These are phyloP conservation scores for Colletotrichum karsti DNA, from an alignment of 2,329 filamentous ascomycete species.

Conservation along the genomic window DNA sequence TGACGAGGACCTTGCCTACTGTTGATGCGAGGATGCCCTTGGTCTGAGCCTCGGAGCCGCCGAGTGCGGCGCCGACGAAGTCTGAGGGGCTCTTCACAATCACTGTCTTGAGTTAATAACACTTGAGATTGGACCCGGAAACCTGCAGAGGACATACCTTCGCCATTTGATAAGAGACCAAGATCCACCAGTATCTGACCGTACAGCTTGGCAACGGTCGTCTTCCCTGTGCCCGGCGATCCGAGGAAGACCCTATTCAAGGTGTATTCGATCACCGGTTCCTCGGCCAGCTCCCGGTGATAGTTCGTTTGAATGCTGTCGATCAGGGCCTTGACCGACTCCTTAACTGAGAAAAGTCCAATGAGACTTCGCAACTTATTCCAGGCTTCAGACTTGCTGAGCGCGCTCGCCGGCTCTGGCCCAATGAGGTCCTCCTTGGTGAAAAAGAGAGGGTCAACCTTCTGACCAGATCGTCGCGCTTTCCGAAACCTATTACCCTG, in stretches of 20 bases:
- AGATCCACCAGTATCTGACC: conserved; percentile 73
- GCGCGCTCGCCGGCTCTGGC: conserved; percentile 65
- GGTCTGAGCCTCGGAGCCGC: conserved; percentile 75
- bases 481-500: conserved; percentile 65
- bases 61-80: conserved; percentile 71
- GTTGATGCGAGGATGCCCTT: conserved; percentile 75
- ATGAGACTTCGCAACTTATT: conserved; percentile 63
- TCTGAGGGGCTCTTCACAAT: conserved; percentile 73
- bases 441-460: conserved; percentile 66
- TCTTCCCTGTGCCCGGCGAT: conserved; percentile 79
- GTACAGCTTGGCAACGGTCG: conserved; percentile 78
- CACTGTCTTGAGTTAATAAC: not conserved
- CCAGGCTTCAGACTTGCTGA: conserved; percentile 65
- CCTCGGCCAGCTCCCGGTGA: conserved; percentile 68
- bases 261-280: conserved; percentile 65
- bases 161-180: conserved; percentile 72
- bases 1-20: conserved; percentile 78
- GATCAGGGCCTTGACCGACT: conserved; percentile 65
- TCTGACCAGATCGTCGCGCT: conserved; percentile 48
- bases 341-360: conserved; percentile 70
- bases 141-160: conserved; percentile 60
- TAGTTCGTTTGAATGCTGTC: conserved; percentile 72
- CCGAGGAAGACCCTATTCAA: conserved; percentile 78
- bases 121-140: no score
- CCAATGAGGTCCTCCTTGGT: conserved; percentile 77